These are phyloP conservation scores for Pythium dissotocum DNA, from an alignment of 352 stramenopile species.

Conservation along the genomic window DNA sequence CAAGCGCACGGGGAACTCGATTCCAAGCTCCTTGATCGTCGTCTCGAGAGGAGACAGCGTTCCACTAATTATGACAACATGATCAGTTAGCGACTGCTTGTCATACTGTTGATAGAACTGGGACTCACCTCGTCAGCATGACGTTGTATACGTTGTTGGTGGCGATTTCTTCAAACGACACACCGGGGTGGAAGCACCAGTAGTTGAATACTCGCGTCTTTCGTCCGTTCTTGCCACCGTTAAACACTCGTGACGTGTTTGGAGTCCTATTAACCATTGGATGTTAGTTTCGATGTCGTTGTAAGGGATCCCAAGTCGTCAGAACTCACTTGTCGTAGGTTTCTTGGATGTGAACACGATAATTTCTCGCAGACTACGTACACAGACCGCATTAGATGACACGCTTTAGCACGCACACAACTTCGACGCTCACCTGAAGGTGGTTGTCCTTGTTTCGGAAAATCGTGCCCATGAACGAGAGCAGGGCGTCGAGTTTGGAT, in stretches of 20 bases:
- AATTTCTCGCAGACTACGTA: conserved; percentile 65
- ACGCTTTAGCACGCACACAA: background rate
- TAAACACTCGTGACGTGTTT: conserved; percentile 52
- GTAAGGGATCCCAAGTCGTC: conserved; percentile 20
- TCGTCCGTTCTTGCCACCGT: conserved; percentile 50
- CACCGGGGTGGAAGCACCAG: conserved; percentile 98
- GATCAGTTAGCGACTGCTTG: background rate
- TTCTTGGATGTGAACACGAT: conserved; percentile 91
- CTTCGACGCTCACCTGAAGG: conserved; percentile 37
- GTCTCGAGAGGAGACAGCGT: conserved; percentile 97
- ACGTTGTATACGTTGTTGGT: conserved; percentile 90
- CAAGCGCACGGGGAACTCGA: conserved; percentile 95
- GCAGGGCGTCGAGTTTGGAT: conserved; percentile 78
- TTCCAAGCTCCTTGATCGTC: conserved; percentile 95
- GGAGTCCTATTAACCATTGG: conserved; percentile 21
- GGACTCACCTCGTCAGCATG: conserved; percentile 75
- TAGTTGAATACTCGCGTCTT: conserved; percentile 94
- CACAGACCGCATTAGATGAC: background rate
- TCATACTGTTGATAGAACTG: background rate
- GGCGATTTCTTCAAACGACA: conserved; percentile 96
- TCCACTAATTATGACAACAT: conserved; percentile 61
- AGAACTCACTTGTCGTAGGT: conserved; percentile 66
- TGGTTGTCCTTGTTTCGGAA: conserved; percentile 85
- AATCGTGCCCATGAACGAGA: conserved; percentile 86
- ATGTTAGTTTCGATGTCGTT: background rate